Percentiles rank a stretch among this genome's conserved stretches.
These are phyloP conservation scores for Fusarium sp. DNA, from an alignment of 2,329 filamentous ascomycete species.

Conservation along the genomic window DNA sequence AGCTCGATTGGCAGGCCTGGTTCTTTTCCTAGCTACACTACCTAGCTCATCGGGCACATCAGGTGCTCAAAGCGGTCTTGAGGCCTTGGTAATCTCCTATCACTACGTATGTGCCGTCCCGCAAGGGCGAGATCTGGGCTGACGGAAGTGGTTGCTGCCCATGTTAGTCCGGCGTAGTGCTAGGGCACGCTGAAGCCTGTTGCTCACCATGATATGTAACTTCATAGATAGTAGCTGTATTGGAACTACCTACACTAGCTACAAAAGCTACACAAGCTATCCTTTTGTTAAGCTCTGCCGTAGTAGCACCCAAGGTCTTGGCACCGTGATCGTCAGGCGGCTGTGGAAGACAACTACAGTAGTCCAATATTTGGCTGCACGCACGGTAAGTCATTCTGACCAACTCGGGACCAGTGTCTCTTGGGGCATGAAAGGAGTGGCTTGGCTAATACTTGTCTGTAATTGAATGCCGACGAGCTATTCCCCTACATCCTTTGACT, in stretches of 20 bases:
- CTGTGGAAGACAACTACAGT: slow-evolving; percentile 16
- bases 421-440: neutral
- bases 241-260: neutral
- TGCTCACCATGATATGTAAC: neutral
- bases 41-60: neutral
- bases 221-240: neutral
- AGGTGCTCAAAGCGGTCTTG: slow-evolving; percentile 1
- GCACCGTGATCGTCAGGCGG: slow-evolving; percentile 20
- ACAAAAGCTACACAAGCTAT: too few species aligned
- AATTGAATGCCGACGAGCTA: neutral
- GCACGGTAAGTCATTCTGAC: slow-evolving; percentile 25
- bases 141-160: slow-evolving; percentile 17
- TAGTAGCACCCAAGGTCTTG: slow-evolving; percentile 10
- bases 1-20: slow-evolving; percentile 7
- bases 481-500: slow-evolving; percentile 12
- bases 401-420: slow-evolving; percentile 2
- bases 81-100: neutral
- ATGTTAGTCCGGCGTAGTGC: neutral
- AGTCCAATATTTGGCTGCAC: slow-evolving; percentile 21
- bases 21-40: neutral
- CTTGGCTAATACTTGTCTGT: slow-evolving; percentile 10
- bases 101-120: neutral
- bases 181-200: neutral
- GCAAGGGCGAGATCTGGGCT: slow-evolving; percentile 16
- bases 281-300: neutral